Evolutionary conservation across 2,329 filamentous ascomycete genomes (phyloP), one percentile per base, ranked within the genome.

Genomic region (Hypoxylon sp.): DNA sequence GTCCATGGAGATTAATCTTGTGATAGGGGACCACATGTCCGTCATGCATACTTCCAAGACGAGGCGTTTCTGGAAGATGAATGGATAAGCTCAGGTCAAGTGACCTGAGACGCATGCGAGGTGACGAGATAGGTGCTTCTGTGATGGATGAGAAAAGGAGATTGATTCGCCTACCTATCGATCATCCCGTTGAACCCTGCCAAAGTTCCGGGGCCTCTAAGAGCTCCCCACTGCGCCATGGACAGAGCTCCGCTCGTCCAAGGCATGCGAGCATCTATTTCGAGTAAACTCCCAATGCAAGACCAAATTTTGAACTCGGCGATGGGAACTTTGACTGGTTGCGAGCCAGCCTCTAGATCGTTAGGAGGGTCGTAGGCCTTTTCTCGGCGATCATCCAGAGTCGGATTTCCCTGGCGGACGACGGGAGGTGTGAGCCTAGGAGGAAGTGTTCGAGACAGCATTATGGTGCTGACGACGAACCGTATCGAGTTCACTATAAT

Each of bases 231-330:
- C 73, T 94, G 90, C 61, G 88, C 70, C 71, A 96, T 81, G 49
- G 89, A 88, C 53, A 94, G 70, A 62, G 83, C 76, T 67, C 90
- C 90, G 67, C 79, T 80, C 48, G 96, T 80, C 93, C 93, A 97
- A 58, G 93, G 93, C 91, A 96, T 96, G 71, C 91, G 89, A 60
- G 77, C 72, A 61, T 87, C 79, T 67, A 96, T 73, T 76, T 91
- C 86, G 62, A 91, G 73, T 57, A 96, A 72, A 69, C 84, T 86
- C 56, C 85, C 86, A 48, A 87, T 70, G 72, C 89, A 90, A 63
- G 84, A 78, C 86, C 89, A 96, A 42, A 90, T 69, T 64, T 82
- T 84, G 79, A 94, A 96, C 60, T 82, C 80, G 54, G 94, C 74
- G 62, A 97, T 80, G 43, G 91, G 88, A 51, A 79, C 80, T 69